Percentiles rank a stretch among this genome's conserved stretches.
Evolutionary conservation across 148 eudicot genomes (phyloP).

Genomic region (Arctostaphylos glauca): DNA sequence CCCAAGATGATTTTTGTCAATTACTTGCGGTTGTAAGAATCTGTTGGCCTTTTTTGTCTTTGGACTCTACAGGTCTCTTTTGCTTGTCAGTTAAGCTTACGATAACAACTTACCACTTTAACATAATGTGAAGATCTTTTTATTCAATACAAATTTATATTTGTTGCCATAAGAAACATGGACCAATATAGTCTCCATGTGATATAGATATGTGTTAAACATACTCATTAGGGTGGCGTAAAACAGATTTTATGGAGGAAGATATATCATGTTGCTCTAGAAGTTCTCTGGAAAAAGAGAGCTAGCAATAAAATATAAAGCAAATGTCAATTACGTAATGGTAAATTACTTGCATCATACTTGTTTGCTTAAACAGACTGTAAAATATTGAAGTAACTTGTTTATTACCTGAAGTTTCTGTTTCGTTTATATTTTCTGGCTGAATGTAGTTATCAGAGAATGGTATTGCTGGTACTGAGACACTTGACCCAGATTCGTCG

Average conservation of each 20-base stretch:
- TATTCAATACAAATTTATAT: not conserved
- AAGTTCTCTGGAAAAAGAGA: not conserved
- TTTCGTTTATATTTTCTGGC: not conserved
- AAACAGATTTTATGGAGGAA: not conserved
- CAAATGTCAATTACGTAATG: not conserved
- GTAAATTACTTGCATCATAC: not conserved
- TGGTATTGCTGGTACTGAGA: not conserved
- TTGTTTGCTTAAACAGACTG: not conserved
- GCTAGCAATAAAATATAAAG: not conserved
- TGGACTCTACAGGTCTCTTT: not conserved
- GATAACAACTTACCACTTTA: not conserved
- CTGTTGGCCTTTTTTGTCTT: not conserved
- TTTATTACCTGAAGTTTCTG: conserved; percentile 6
- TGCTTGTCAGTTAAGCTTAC: not conserved
- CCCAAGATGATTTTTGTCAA: not conserved
- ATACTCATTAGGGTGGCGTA: not conserved
- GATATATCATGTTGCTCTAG: not conserved
- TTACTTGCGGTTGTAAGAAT: not conserved
- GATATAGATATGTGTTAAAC: not conserved
- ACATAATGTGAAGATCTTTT: not conserved
- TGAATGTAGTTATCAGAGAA: conserved; percentile 4
- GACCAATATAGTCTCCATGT: not conserved
- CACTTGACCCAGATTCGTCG: not conserved
- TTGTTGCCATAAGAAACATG: not conserved
- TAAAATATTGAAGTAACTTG: not conserved